Evolutionary conservation across 2,329 filamentous ascomycete genomes (phyloP), one percentile per base, ranked within the genome.

Genomic region (Colletotrichum sp.): DNA sequence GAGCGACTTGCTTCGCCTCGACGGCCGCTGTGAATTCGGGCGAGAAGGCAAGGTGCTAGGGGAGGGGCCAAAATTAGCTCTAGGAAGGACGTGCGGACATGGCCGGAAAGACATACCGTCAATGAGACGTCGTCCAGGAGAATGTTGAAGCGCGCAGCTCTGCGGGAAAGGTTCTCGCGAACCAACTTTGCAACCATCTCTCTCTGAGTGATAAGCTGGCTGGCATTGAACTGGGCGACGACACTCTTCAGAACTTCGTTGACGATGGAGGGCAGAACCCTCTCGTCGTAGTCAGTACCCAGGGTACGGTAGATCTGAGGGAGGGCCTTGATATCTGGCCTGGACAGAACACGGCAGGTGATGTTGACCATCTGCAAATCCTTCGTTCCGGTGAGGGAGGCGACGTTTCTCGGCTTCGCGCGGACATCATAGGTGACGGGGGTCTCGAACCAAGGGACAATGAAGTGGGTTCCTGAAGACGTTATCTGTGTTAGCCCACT

Each of bases 301-400:
- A 99, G 91, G 2, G 97, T 99, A 79, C 97, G 92, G 90, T 98
- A 99, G 82, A 99, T 99, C 87, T 98, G 95, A 21, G 97, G 97
- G 56, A 99, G 92, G 36, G 96, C 94, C 79, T 95, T 92, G 82
- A 99, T 89, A 74, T 96, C 92, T 72, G 97, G 97, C 81, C 96
- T 91, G 74, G 96, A 98, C 69, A 99, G 94, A 74, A 99, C 97
- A 95, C 97, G 96, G 87, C 97, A 99, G 83, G 96, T 99, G 84
- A 99, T 98, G 91, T 99, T 99, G 84, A 98, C 97, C 97, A 99
- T 99, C 89, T 99, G 97, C 86, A 99, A 89, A 87, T 99, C 97
- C 90, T 99, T 99, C 83, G 97, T 99, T 80, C 97, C 97, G 75
- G 97, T 99, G 79, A 99, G 92, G 79, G 97, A 98, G 79, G 97